Evolutionary conservation across 2,329 filamentous ascomycete species (phyloP).

Genomic region (Fusarium sp.): DNA sequence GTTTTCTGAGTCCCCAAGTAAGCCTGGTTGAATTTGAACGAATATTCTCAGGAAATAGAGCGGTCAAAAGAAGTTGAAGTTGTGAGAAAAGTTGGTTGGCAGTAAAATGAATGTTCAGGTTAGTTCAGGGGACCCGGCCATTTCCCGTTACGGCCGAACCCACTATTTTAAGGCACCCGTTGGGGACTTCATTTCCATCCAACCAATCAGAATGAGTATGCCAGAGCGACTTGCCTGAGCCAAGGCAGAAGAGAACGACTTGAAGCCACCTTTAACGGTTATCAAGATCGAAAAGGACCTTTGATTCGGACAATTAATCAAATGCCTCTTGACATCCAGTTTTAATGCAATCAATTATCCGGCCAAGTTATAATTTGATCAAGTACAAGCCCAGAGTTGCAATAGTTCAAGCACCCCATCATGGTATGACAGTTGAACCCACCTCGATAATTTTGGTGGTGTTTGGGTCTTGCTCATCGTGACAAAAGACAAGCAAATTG

Average conservation of each 20-base stretch:
- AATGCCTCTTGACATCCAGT: too few species aligned
- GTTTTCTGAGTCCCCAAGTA: rapidly evolving
- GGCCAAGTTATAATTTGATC: too few species aligned
- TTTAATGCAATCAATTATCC: too few species aligned
- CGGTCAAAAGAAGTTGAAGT: background rate
- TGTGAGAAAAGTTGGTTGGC: background rate
- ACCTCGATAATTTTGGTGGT: too few species aligned
- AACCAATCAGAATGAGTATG: background rate
- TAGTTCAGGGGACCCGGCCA: background rate
- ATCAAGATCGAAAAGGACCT: background rate
- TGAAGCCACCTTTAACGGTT: background rate
- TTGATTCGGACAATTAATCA: too few species aligned
- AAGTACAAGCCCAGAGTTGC: too few species aligned
- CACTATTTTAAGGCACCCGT: background rate
- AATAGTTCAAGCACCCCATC: too few species aligned
- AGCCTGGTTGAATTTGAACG: rapidly evolving
- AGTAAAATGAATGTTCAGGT: background rate
- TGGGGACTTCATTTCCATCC: background rate
- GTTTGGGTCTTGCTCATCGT: too few species aligned
- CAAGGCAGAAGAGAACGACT: background rate
- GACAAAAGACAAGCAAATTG: too few species aligned
- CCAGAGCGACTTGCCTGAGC: too few species aligned
- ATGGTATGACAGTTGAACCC: too few species aligned
- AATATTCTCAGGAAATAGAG: background rate
- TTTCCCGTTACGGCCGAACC: background rate